Evolutionary conservation across 2,329 filamentous ascomycete genomes (phyloP), one percentile per base, ranked within the genome.

Genomic region (Whalleya microplaca): DNA sequence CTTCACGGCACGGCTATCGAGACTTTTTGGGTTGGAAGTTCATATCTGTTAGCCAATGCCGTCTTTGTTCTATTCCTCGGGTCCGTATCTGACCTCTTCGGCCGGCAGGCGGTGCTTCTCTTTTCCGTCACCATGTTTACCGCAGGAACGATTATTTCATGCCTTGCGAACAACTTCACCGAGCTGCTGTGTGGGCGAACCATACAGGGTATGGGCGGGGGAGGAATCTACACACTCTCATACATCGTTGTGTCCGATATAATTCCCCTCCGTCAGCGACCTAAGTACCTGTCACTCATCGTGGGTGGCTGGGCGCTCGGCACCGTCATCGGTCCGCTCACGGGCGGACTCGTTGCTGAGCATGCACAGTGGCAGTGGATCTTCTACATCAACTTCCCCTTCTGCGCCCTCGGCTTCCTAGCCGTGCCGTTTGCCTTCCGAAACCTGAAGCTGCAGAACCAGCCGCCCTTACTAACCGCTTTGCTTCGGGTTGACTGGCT

Each of bases 401-500:
- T 66, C 20, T 55, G 64, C 32, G 58, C 59, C 18, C 54, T 63
- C 19, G 63, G 62, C 21, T 48, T 65, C 21, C 12, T 61, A 18
- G 37, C 51, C 8, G 51, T 64, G 6, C 63, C 63, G 2, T 58
- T 60, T 18, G 55, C 45, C 9, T 61, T 67, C 55, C 48, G 59
- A 8, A 19, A 60, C 16, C 54, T 48, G n/a, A 59, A 56, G 6
- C 27, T 66, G 2, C 19, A 27, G 21, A 27, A 27, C 23, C 23
- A 27, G 9, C 23, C 23, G 23, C 23, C 23, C 4, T 27, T 27
- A 9, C 23, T 27, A 4, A 27, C 9, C 23, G 23, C 23, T 27
- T 27, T 27, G 4, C 23, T 27, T 27, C 53, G 47, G 9, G 45
- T 84, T 51, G 81, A 84, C 64, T 82, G 76, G 62, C 65, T 81